Base-by-base conservation (phyloP, 2,329 filamentous ascomycete genomes). In the Mycogone perniciosa region DNA sequence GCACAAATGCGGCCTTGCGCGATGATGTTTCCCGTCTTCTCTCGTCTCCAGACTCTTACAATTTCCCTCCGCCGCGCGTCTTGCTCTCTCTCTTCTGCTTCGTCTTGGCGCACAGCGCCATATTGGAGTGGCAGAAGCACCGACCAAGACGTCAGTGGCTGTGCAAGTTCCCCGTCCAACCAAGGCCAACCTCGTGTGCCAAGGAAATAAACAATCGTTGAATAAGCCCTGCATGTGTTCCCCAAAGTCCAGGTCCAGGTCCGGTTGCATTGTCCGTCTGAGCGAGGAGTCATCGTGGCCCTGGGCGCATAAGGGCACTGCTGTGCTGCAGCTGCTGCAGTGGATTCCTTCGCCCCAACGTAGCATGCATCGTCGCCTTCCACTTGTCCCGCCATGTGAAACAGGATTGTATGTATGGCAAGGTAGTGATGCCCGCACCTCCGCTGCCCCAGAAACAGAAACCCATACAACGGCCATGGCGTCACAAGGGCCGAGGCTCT, bases 111-210 rank as follows among this genome's bases (percentile, higher is more conserved):
- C 48, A 33, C 48, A 50, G 43, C 48, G 48, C 48, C 43, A 39
- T 50, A 37, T 31, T 35, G 35, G 20, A 20, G 20, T 20, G 20
- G 20, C 20, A 20, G 20, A 44, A 38, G 47, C 44, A 50, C 44
- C 45, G 27, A 20, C 20, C 20, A 40, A 50, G 42, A 50, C 48
- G 48, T 50, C 48, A 50, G 48, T 46, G 48, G 48, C 48, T 46
- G 43, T 46, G 48, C 48, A 35, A 20, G 20, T 20, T 20, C 20
- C 20, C 20, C 20, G 20, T 38, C 35, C 35, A n/a, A 38, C 35
- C 6, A 38, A 20, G 20, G 20, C 20, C 20, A 20, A 20, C 20
- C 20, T 20, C 20, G 20, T 20, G 20, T 33, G 35, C n/a, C 30
- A 35, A 20, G 37, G 13, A n/a, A 35, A 35, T 30, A 47, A 35